Evolutionary conservation across 306 rosid species (phyloP).

Genomic region (Cyclanthera cordifolia): DNA sequence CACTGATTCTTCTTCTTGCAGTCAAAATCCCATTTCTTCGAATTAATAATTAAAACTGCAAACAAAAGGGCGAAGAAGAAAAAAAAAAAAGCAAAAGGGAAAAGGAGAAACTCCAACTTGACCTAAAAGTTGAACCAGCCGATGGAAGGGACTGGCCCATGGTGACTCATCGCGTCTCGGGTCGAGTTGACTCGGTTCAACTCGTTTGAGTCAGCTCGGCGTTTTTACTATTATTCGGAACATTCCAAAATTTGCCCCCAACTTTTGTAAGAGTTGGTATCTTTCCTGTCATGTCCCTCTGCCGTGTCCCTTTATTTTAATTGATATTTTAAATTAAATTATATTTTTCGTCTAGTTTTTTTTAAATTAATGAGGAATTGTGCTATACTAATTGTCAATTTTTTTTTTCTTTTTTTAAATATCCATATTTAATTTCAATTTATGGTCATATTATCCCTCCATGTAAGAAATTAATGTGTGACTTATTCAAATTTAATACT

Average conservation of each 20-base stretch:
- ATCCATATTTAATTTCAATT: too few relatives aligned
- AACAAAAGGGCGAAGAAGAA: neutral
- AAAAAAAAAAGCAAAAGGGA: neutral
- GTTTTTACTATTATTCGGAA: neutral
- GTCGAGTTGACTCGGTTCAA: neutral
- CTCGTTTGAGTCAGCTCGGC: neutral
- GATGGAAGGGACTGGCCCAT: constrained; percentile 23
- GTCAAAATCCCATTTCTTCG: constrained; percentile 39
- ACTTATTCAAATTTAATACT: too few relatives aligned
- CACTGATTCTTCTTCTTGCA: constrained; percentile 33
- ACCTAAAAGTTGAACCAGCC: constrained; percentile 31
- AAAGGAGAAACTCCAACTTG: constrained; percentile 30
- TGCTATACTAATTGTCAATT: too few relatives aligned
- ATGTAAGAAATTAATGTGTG: too few relatives aligned
- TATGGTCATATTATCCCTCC: too few relatives aligned
- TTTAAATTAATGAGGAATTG: too few relatives aligned
- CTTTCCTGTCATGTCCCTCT: neutral
- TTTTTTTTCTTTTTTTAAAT: too few relatives aligned
- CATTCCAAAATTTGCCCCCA: neutral
- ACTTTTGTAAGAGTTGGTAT: neutral
- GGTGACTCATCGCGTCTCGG: constrained; percentile 34
- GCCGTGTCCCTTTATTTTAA: too few relatives aligned
- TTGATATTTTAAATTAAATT: neutral
- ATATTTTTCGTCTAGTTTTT: neutral
- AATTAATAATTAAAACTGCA: constrained; percentile 14